Conservation (phyloP, 768 basidiomycete genomes). For the Royoungia palumana region DNA sequence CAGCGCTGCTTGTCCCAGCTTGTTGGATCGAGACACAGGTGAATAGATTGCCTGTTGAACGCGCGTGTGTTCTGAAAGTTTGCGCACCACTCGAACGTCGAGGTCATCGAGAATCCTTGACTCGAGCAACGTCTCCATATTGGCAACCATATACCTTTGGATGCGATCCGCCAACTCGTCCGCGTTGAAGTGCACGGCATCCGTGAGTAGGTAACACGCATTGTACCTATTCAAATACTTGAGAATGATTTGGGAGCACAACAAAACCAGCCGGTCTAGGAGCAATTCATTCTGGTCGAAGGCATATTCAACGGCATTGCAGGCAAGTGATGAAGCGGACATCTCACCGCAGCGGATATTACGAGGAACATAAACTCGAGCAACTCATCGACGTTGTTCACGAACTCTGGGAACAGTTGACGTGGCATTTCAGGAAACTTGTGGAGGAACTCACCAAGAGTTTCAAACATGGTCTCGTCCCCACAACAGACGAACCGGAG, state of each 20-base stretch:
- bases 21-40: constrained; percentile 58
- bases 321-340: background rate
- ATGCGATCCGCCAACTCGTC: constrained; percentile 63
- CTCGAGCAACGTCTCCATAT: constrained; percentile 87
- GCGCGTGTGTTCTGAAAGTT: constrained; percentile 58
- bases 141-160: constrained; percentile 75
- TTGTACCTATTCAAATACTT: constrained; percentile 68
- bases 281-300: constrained; percentile 74
- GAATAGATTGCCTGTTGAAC: constrained; percentile 61
- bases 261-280: constrained; percentile 75
- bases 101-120: constrained; percentile 76
- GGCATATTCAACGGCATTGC: background rate
- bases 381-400: constrained; percentile 64
- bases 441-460: constrained; percentile 51
- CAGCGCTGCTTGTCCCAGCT: constrained; percentile 52
- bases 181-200: constrained; percentile 79
- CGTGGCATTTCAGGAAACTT: background rate
- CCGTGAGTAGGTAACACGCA: constrained; percentile 73
- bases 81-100: constrained; percentile 57
- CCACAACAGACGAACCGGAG: constrained; percentile 78
- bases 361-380: constrained; percentile 87
- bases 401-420: constrained; percentile 47
- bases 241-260: constrained; percentile 79
- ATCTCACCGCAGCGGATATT: constrained; percentile 75
- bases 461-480: constrained; percentile 65